Conservation (phyloP, 768 basidiomycete species). For the Phanerodontia chrysosporium region DNA sequence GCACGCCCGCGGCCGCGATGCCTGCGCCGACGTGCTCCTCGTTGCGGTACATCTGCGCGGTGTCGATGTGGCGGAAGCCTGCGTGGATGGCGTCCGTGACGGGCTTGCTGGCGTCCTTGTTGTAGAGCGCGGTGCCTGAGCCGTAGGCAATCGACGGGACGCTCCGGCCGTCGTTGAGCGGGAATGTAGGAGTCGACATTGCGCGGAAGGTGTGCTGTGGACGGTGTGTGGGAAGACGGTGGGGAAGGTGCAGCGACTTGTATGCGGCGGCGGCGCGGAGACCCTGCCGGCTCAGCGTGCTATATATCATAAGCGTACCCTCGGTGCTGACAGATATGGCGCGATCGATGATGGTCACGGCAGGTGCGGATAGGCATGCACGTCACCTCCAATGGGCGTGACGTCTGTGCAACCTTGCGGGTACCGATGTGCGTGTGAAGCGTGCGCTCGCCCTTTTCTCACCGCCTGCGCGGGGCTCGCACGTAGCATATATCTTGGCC, state of each 20-base stretch:
- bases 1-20: slow-evolving; percentile 29
- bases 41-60: slow-evolving; percentile 35
- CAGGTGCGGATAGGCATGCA: background rate
- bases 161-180: slow-evolving; percentile 33
- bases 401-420: no score
- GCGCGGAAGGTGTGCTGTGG: background rate
- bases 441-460: no score
- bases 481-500: no score
- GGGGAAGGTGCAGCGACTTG: background rate
- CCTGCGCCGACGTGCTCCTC: slow-evolving; percentile 34
- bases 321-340: background rate
- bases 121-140: slow-evolving; percentile 32
- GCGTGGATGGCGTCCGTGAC: slow-evolving; percentile 28
- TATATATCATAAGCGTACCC: no score
- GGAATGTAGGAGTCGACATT: slow-evolving; percentile 25
- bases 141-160: slow-evolving; percentile 38
- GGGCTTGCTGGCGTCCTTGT: slow-evolving; percentile 24
- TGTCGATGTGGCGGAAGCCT: slow-evolving; percentile 37
- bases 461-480: no score
- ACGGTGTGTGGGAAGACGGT: background rate
- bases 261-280: background rate
- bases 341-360: background rate
- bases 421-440: no score
- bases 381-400: background rate
- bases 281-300: no score